Conservation (phyloP, 768 basidiomycete species). For the Pleurotus cornucopiae region DNA sequence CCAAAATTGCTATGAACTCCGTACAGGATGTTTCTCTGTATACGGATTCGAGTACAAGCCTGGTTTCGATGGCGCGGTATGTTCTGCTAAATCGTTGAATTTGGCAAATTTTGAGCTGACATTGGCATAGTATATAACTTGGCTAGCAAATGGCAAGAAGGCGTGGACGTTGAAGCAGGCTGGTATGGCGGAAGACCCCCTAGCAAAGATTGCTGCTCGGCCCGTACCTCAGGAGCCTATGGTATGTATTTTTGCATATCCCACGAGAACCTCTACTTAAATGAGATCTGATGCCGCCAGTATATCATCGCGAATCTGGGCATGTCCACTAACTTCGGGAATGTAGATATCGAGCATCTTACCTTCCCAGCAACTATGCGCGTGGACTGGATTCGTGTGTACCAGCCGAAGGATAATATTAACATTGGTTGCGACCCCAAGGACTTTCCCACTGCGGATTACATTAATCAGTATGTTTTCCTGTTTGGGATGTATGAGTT, state of each 20-base stretch:
- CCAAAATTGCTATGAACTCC: conserved; percentile 64
- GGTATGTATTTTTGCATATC: conserved; percentile 33
- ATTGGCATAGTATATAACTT: conserved; percentile 62
- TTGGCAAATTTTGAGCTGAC: background rate
- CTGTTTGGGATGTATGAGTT: background rate
- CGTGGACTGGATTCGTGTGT: conserved; percentile 88
- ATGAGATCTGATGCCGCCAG: conserved; percentile 27
- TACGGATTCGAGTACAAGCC: conserved; percentile 85
- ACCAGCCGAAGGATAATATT: conserved; percentile 64
- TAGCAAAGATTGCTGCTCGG: conserved; percentile 59
- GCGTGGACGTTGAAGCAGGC: conserved; percentile 68
- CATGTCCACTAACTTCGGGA: conserved; percentile 73
- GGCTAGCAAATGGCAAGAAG: conserved; percentile 60
- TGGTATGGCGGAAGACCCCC: conserved; percentile 53
- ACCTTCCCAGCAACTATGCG: conserved; percentile 71
- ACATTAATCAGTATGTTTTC: conserved; percentile 65
- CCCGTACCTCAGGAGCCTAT: conserved; percentile 83
- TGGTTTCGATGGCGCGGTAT: conserved; percentile 52
- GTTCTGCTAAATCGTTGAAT: conserved; percentile 16
- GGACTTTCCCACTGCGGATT: conserved; percentile 73
- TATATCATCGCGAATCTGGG: conserved; percentile 85
- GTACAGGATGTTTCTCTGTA: conserved; percentile 48
- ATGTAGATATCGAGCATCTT: conserved; percentile 67
- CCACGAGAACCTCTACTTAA: background rate
- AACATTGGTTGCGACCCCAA: conserved; percentile 86